Evolutionary conservation across 768 basidiomycete species (phyloP).

Genomic region (Sporobolomyces pararoseus): DNA sequence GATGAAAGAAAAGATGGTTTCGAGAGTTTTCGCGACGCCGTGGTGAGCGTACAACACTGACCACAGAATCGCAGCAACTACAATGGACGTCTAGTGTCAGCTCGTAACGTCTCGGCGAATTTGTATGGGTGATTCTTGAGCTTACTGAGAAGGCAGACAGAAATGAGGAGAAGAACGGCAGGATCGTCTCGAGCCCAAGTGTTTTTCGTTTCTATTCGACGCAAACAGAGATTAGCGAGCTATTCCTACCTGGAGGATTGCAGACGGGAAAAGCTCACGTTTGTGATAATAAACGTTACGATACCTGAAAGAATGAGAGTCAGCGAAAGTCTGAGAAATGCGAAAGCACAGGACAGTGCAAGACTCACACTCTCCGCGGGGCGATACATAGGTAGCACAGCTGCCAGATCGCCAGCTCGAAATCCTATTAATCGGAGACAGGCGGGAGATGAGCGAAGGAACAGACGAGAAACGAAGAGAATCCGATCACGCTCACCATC

Average conservation of each 20-base stretch:
- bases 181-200: conserved; percentile 98
- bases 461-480: background rate
- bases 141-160: conserved; percentile 66
- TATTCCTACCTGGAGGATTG: background rate
- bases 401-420: conserved; percentile 94
- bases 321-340: background rate
- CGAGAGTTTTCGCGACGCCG: conserved; percentile 57
- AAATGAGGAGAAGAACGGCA: conserved; percentile 80
- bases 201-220: conserved; percentile 80
- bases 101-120: background rate
- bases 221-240: conserved; percentile 2
- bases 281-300: conserved; percentile 98
- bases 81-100: background rate
- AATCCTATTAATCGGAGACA: conserved; percentile 61
- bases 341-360: background rate
- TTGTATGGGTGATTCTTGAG: conserved; percentile 48
- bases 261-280: conserved; percentile 56
- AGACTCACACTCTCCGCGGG: conserved; percentile 77
- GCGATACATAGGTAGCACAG: conserved; percentile 88
- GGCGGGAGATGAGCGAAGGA: background rate
- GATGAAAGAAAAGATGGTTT: conserved; percentile 72
- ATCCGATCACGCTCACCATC: conserved; percentile 4
- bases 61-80: conserved; percentile 82
- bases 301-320: conserved; percentile 59
- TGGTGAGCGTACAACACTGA: conserved; percentile 72